Evolutionary conservation across 495 filamentous ascomycete genomes (phyloP).

Genomic region (Pseudoneurospora amorphoporcata): DNA sequence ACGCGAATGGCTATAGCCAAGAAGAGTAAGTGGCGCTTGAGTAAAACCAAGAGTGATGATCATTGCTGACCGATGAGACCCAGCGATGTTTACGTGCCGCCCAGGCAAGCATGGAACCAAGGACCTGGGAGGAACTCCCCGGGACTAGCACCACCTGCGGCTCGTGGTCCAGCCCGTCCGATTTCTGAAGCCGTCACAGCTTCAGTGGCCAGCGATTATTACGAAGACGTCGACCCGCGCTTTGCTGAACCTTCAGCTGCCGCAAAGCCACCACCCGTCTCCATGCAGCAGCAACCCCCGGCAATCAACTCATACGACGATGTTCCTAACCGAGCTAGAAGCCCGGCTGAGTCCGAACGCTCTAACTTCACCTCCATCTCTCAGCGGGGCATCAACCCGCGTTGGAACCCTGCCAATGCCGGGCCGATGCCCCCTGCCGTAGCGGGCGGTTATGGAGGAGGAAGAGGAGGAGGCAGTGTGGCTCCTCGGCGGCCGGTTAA

Average conservation of each 20-base stretch:
- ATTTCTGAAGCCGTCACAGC: slow-evolving; percentile 15
- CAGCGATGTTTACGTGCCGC: slow-evolving; percentile 50
- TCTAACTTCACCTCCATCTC: slow-evolving; percentile 79
- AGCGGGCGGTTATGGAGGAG: slow-evolving; percentile 8
- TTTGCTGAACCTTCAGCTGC: slow-evolving; percentile 45
- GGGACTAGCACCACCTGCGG: slow-evolving; percentile 21
- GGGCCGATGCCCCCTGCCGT: slow-evolving; percentile 27
- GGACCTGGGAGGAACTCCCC: slow-evolving; percentile 35
- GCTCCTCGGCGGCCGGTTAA: slow-evolving; percentile 30
- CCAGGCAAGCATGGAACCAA: slow-evolving; percentile 49
- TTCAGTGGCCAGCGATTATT: slow-evolving; percentile 50
- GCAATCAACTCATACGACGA: slow-evolving; percentile 40
- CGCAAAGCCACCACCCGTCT: slow-evolving; percentile 16
- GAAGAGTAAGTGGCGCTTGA: slow-evolving; percentile 52
- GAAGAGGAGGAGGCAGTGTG: slow-evolving; percentile 1
- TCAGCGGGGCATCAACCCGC: slow-evolving; percentile 77
- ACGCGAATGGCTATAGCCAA: slow-evolving; percentile 57
- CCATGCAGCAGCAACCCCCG: slow-evolving; percentile 14
- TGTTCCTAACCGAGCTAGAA: slow-evolving; percentile 54
- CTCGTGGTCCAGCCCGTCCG: slow-evolving; percentile 20
- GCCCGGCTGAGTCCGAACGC: slow-evolving; percentile 64
- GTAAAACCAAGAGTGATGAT: not conserved
- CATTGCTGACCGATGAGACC: not conserved
- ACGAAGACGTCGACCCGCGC: slow-evolving; percentile 88
- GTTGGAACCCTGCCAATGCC: slow-evolving; percentile 48